Evolutionary conservation across 2,329 filamentous ascomycete species (phyloP), one percentile per base, ranked within the genome.

Genomic region (Chaetomium strumarium): DNA sequence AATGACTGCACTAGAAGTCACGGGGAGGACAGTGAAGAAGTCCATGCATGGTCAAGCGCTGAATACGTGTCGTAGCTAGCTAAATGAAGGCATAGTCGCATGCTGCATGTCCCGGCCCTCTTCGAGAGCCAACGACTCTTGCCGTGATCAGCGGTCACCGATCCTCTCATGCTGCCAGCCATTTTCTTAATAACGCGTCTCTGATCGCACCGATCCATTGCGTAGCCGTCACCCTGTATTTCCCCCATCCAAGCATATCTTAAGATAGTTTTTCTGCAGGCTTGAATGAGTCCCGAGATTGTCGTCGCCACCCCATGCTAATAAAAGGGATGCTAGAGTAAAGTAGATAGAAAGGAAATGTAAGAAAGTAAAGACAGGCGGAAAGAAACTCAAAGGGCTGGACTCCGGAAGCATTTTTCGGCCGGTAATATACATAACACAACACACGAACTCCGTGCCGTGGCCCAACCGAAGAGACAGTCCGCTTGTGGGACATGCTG

Each of bases 361-460:
- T 14, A 10, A 11, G 19, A 34, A 33, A 43, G 12, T n/a, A 17
- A 39, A 3, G 5, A 49, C 10, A 49, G 45, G 37, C 49, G 40
- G 7, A 12, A 17, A 36, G 45, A 44, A 30, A 24, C 20, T n/a
- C 17, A 42, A 34, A 51, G 47, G 43, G 53, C 49, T 51, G 29
- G 45, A 48, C 47, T 55, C 55, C 48, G 19, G 53, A 55, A 53
- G 52, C 46, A 40, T 34, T 54, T 29, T 48, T 53, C 33, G 51
- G 42, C 48, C 29, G 50, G 51, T 56, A 58, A 55, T 59, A 45
- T 58, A 61, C 55, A 60, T 54, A 54, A 24, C 24, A 24, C 24
- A 24, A 24, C 55, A 47, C 55, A 46, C n/a, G n/a, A 55, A 59
- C 58, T 59, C 57, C 59, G 49, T 55, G 53, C 53, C 57, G 51